A percentile compares a stretch with the other conserved stretches of the same genome.
These are phyloP conservation scores for Vachellia collinsii DNA, from an alignment of 306 rosid genomes.

Conservation along the genomic window DNA sequence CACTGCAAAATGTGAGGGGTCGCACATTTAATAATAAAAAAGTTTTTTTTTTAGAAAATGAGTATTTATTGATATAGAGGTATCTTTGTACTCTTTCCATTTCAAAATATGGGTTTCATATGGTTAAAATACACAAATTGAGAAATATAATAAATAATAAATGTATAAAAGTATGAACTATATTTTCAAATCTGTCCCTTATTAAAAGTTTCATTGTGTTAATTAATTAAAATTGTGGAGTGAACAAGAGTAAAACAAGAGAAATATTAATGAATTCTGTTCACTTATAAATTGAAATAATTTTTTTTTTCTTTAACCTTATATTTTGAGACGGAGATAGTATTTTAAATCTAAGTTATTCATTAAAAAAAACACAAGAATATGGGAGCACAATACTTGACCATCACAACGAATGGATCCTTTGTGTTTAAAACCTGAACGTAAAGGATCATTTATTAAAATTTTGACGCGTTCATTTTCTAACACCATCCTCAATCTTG, in stretches of 20 bases:
- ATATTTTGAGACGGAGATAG: neutral
- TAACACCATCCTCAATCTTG: neutral
- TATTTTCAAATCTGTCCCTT: neutral
- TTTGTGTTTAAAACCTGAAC: neutral
- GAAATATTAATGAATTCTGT: too few relatives aligned
- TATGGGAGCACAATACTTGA: neutral
- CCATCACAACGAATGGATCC: neutral
- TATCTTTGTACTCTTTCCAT: neutral
- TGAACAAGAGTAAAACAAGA: neutral
- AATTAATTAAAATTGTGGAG: neutral
- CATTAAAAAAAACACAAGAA: too few relatives aligned
- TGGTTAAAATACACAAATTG: neutral
- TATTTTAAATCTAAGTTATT: too few relatives aligned
- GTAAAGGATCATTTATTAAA: neutral
- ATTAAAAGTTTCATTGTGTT: neutral
- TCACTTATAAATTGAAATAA: neutral
- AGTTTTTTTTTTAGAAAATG: too few relatives aligned
- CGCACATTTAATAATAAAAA: too few relatives aligned
- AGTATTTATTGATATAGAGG: too few relatives aligned
- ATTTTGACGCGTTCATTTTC: neutral
- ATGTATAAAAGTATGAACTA: neutral
- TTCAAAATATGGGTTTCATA: neutral
- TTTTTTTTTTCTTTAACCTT: neutral
- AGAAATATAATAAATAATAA: neutral
- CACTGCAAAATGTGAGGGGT: too few relatives aligned